phyloP scores from a whole-genome alignment of 345 rosid species.

The Sisymbrium altissimum region DNA sequence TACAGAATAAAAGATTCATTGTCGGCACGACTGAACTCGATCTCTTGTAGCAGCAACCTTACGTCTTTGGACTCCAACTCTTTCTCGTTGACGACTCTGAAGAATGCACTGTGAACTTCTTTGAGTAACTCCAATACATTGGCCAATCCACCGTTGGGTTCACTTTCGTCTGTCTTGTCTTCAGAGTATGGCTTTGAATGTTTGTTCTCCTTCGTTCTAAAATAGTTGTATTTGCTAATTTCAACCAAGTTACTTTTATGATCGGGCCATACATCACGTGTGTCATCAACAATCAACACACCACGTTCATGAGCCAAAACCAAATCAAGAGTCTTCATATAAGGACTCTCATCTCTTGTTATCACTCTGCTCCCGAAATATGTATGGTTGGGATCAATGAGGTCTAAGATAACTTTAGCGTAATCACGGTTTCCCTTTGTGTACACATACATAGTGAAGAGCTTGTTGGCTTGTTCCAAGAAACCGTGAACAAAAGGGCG shows the following conservation, averaged over 20 bases:
- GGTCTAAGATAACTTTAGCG: not conserved
- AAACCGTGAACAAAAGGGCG: constrained; percentile 4
- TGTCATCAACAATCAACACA: constrained; percentile 19
- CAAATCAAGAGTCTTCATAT: constrained; percentile 2
- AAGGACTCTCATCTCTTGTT: not conserved
- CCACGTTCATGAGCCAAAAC: constrained; percentile 9
- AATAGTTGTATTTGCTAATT: constrained; percentile 43
- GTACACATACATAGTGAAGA: constrained; percentile 13
- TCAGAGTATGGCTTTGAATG: constrained; percentile 36
- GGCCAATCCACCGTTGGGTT: constrained; percentile 33
- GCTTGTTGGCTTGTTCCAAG: constrained; percentile 12
- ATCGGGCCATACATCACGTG: not conserved
- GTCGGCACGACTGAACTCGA: not conserved
- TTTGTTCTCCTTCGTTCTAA: constrained; percentile 35
- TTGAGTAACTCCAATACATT: constrained; percentile 36
- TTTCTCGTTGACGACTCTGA: not conserved
- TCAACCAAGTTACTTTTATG: constrained; percentile 10
- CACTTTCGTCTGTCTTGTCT: constrained; percentile 47
- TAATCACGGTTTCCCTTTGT: constrained; percentile 10
- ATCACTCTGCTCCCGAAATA: constrained; percentile 8
- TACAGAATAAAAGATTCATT: not conserved
- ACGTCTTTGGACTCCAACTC: constrained; percentile 16
- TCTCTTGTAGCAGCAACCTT: constrained; percentile 18
- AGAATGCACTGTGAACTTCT: constrained; percentile 9
- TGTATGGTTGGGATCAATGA: not conserved